Conservation (phyloP, 345 rosid species). For the Arabis hirsuta region DNA sequence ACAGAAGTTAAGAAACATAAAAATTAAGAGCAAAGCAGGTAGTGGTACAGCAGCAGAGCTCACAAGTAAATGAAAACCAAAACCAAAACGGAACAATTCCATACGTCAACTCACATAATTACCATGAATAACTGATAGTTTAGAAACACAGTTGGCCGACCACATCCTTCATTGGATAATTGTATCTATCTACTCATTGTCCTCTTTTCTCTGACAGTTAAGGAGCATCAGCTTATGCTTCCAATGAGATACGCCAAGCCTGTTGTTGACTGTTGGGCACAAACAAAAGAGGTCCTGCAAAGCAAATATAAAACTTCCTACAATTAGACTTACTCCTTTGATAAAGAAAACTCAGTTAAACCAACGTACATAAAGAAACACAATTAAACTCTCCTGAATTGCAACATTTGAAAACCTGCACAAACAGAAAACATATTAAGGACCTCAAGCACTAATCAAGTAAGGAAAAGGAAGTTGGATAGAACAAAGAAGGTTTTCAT, state of each 20-base stretch:
- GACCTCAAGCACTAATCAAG: constrained; percentile 40
- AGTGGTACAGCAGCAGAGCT: constrained; percentile 5
- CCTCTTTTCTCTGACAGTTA: constrained; percentile 22
- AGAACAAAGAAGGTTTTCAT: constrained; percentile 7
- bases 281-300: constrained; percentile 36
- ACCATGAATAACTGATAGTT: constrained; percentile 28
- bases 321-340: constrained; percentile 17
- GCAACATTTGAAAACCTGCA: constrained; percentile 73
- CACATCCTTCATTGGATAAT: constrained; percentile 6
- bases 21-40: constrained; percentile 4
- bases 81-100: not conserved
- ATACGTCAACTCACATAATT: constrained; percentile 1
- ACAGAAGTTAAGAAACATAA: constrained; percentile 14
- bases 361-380: constrained; percentile 36
- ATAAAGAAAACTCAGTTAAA: constrained; percentile 18
- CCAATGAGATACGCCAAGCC: not conserved
- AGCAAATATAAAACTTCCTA: constrained; percentile 32
- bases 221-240: constrained; percentile 14
- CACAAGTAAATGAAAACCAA: not conserved
- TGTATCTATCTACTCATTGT: not conserved
- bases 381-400: constrained; percentile 54
- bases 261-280: constrained; percentile 24
- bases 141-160: constrained; percentile 8
- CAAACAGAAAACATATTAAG: constrained; percentile 59
- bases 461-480: constrained; percentile 19